Conservation (phyloP, 305 asterid species). For the Fraxinus dipetala region DNA sequence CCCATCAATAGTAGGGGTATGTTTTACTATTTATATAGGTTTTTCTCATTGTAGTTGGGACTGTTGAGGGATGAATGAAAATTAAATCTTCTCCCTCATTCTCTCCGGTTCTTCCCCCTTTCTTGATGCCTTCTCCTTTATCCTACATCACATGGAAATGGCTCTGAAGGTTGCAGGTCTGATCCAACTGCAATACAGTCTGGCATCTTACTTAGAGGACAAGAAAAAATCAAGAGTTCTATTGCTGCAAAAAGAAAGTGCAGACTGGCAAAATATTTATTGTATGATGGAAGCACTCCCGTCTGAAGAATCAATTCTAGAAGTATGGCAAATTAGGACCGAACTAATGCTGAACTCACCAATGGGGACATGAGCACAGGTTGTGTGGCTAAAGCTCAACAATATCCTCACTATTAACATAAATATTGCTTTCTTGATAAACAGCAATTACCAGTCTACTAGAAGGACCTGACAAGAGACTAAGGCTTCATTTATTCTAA, state of each 20-base stretch:
- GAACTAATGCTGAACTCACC: background rate
- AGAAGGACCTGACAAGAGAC: background rate
- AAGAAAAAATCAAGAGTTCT: background rate
- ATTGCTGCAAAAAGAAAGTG: background rate
- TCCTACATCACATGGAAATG: background rate
- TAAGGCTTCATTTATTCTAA: background rate
- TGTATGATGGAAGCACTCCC: background rate
- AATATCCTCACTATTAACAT: background rate
- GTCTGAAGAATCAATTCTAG: background rate
- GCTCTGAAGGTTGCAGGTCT: background rate
- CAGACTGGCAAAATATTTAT: background rate
- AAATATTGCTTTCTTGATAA: background rate
- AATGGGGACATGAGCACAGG: background rate
- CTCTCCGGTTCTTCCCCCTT: no score
- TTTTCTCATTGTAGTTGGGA: no score
- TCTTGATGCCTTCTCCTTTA: no score
- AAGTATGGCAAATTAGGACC: background rate
- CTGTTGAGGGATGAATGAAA: no score
- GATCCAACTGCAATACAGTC: background rate
- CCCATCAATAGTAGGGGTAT: no score
- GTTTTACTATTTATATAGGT: no score
- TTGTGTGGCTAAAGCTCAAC: conserved; percentile 1
- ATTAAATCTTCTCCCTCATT: no score
- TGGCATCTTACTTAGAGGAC: background rate
- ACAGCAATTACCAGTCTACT: background rate